Evolutionary conservation across 805 yeast genomes (phyloP).

Genomic region (Teunomyces barrocoloradensis): DNA sequence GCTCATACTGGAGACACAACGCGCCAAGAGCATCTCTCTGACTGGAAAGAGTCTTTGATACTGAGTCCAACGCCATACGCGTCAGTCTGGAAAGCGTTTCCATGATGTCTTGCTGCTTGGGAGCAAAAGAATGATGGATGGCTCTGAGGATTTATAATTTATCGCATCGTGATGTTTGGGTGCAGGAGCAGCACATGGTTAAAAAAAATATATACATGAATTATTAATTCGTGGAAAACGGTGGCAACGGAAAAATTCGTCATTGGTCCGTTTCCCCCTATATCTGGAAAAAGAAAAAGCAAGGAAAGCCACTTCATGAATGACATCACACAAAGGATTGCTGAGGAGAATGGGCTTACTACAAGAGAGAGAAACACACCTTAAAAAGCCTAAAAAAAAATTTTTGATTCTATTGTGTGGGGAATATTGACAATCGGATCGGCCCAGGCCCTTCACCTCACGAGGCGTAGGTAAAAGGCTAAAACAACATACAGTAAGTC

Average conservation of each 20-base stretch:
- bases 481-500: background rate
- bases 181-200: too few relatives aligned
- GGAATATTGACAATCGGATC: background rate
- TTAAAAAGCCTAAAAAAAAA: too few relatives aligned
- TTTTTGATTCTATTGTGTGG: background rate
- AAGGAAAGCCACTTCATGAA: background rate
- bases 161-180: background rate
- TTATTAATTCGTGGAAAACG: background rate
- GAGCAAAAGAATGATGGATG: background rate
- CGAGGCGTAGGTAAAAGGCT: background rate
- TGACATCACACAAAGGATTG: background rate
- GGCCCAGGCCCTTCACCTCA: background rate
- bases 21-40: slow-evolving; percentile 50
- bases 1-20: slow-evolving; percentile 44
- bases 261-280: background rate
- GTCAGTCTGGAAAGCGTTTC: slow-evolving; percentile 1
- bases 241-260: background rate
- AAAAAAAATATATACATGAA: too few relatives aligned
- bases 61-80: slow-evolving; percentile 29
- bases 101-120: background rate
- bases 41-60: slow-evolving; percentile 37
- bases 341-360: too few relatives aligned
- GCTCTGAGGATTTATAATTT: background rate
- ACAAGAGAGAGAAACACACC: too few relatives aligned
- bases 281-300: too few relatives aligned